Evolutionary conservation across 257 asterid genomes (phyloP), one percentile per base, ranked within the genome.

Genomic region (Leptodermis oblonga): DNA sequence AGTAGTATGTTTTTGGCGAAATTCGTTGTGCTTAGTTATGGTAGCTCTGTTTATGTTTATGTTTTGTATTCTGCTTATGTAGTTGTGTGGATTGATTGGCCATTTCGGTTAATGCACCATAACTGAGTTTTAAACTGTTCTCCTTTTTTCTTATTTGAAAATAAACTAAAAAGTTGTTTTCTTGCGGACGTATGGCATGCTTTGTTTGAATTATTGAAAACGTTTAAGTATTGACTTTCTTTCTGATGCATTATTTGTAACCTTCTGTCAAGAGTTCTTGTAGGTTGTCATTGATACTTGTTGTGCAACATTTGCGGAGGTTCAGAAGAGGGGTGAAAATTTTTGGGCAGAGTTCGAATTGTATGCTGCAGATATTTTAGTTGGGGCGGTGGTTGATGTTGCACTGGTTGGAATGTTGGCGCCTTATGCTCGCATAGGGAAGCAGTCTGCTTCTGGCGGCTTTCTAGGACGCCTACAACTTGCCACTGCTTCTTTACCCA

Each of bases 291-390:
- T 91, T 48, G 99, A 94, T 87, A 82, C 99, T 64, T 87, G 97
- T 73, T 90, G 96, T 85, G 96, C 99, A 34, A 94, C 99, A 56
- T 91, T 89, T 85, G 99, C 99, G 26, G 97, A 94, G 83, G 93
- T 91, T 71, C 88, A 89, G 73, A 85, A 94, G 82, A 85, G 99
- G 79, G 99, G 97, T 71, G 89, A 89, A 70, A 88, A 89, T 76
- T 94, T 94, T 75, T 94, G 97, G 99, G 84, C 99, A 3, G 97
- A 94, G 77, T 94, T 94, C 66, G 99, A 94, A 79, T 79, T 94
- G 81, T 94, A 90, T 74, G 94, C 96, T 20, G 99, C 99, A 30
- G 97, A 94, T 78, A 74, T 90, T 77, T 80, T 93, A 73, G 97
- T 91, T 74, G 99, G 97, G 41, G 73, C 89, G 41, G 99, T 90